Evolutionary conservation across 1,284 basidiomycete genomes (phyloP).

Genomic region (Trichosporon coremiiforme): DNA sequence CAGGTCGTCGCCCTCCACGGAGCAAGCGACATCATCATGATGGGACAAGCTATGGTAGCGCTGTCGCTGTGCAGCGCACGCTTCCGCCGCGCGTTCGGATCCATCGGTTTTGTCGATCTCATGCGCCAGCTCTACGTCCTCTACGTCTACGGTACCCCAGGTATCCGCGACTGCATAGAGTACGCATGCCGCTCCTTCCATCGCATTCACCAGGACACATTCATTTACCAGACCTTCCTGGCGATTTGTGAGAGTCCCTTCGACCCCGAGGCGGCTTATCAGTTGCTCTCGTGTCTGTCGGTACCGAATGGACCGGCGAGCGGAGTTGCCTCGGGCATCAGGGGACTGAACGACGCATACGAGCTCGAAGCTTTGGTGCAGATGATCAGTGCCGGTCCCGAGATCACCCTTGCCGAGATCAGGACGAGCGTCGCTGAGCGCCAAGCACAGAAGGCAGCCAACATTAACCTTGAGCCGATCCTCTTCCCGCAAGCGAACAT

Average conservation of each 20-base stretch:
- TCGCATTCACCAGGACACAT: conserved; percentile 71
- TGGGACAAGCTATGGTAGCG: conserved; percentile 66
- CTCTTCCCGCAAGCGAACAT: conserved; percentile 68
- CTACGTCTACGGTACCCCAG: conserved; percentile 64
- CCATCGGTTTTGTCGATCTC: conserved; percentile 70
- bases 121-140: conserved; percentile 70
- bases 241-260: conserved; percentile 64
- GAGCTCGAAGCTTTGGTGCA: conserved; percentile 73
- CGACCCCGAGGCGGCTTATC: conserved; percentile 59
- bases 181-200: conserved; percentile 73
- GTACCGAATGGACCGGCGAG: conserved; percentile 27
- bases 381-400: conserved; percentile 52
- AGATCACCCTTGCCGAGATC: conserved; percentile 60
- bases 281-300: conserved; percentile 40
- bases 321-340: conserved; percentile 65
- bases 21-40: conserved; percentile 69
- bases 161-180: conserved; percentile 68
- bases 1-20: conserved; percentile 68
- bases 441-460: conserved; percentile 56
- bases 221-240: conserved; percentile 70
- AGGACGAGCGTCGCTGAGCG: conserved; percentile 67
- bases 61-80: conserved; percentile 73
- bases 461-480: conserved; percentile 65
- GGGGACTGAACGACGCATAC: conserved; percentile 66
- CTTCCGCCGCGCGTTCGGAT: conserved; percentile 71